Base-by-base conservation (phyloP, 2,329 filamentous ascomycete genomes). In the Fusarium musae region DNA sequence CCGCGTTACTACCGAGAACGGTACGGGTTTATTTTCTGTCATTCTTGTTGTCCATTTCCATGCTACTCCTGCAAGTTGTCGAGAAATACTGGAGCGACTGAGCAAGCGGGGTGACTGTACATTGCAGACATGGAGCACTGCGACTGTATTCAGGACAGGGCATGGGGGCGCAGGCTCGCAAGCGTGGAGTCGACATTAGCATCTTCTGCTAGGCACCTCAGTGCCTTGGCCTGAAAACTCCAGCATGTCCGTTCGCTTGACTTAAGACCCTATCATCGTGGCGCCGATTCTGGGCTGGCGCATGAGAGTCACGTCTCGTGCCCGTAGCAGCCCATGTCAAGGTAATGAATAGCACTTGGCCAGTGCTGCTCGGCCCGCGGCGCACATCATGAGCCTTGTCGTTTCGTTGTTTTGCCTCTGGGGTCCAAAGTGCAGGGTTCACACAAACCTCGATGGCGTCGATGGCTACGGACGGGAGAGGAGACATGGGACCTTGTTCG, bases 391-490 rank as follows among this genome's bases (percentile, higher is more conserved):
- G 63, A 67, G 70, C 72, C 66, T 74, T 56, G 70, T 69, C 62
- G 61, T 68, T 69, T 67, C 39, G 59, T 73, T 73, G 52, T 75
- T 69, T 78, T 70, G 70, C 74, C 70, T 75, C 76, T 40, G 72
- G 72, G 74, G 72, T 77, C 63, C 61, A 63, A 61, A 65, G 63
- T 68, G 68, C 70, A 73, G 71, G 72, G 72, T 74, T 75, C 56
- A 63, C 58, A 59, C 54, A 73, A 63, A 61, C 69, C 61, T 73
- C 68, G 73, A 78, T 77, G 75, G 75, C 72, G 75, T 77, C 75
- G 75, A 78, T 78, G 76, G 65, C 75, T 64, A 77, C 73, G 73
- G 76, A 69, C 76, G 76, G 76, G 76, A 78, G 72, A 76, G 65
- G 66, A 78, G 74, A 77, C 76, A 78, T 78, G 71, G 74, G 63